Evolutionary conservation across 257 asterid genomes (phyloP).

Genomic region (Thymus quinquecostatus): DNA sequence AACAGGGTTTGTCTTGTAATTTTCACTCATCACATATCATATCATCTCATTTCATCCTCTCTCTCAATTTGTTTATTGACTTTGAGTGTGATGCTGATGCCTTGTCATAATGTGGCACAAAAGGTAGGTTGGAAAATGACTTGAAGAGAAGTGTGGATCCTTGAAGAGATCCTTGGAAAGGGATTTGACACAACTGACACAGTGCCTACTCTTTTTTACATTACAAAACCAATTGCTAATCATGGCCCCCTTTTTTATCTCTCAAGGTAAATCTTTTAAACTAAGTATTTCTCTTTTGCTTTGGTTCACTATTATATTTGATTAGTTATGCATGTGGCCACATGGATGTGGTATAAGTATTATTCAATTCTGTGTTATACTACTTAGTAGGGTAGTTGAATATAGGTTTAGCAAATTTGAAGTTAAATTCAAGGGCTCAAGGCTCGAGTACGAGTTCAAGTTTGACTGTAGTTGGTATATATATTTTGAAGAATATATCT

Average conservation of each 20-base stretch:
- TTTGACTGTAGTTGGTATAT: too few species aligned
- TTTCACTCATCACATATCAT: slow-evolving; percentile 35
- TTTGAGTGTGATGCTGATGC: slow-evolving; percentile 45
- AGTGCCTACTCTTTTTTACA: slow-evolving; percentile 35
- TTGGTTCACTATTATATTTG: background rate
- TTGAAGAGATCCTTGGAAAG: slow-evolving; percentile 65
- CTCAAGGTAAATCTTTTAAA: slow-evolving; percentile 29
- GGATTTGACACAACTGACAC: slow-evolving; percentile 57
- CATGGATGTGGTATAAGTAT: too few species aligned
- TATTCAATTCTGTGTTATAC: too few species aligned
- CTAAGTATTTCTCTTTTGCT: slow-evolving; percentile 15
- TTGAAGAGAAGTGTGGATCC: slow-evolving; percentile 71
- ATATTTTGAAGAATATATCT: too few species aligned
- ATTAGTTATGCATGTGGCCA: too few species aligned
- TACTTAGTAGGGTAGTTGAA: too few species aligned
- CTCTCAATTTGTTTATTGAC: slow-evolving; percentile 52
- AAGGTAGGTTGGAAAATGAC: slow-evolving; percentile 61
- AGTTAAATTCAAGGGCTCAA: background rate
- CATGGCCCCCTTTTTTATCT: slow-evolving; percentile 15
- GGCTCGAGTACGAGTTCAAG: background rate
- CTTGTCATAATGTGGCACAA: slow-evolving; percentile 63
- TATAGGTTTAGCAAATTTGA: too few species aligned
- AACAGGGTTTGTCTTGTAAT: slow-evolving; percentile 48
- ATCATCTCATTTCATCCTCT: background rate
- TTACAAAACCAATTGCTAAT: slow-evolving; percentile 26